Evolutionary conservation across 345 rosid species (phyloP), one percentile per base, ranked within the genome.

Genomic region (Gossypium longicalyx): DNA sequence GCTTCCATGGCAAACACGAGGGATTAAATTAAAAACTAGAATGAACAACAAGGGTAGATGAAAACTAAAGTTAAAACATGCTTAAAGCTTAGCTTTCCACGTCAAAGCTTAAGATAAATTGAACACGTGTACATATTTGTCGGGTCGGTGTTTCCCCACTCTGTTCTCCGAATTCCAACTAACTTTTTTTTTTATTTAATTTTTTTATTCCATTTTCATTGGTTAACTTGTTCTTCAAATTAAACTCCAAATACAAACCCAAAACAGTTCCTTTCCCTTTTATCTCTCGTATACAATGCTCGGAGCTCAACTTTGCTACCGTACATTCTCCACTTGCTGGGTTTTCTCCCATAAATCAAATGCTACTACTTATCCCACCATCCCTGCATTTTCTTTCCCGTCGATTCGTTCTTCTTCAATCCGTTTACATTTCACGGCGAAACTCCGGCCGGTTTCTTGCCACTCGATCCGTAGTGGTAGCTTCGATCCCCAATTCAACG

Each of bases 401-500:
- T 43, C 29, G 0, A 25, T 75, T 9, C 54, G 61, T 54, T 65
- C 76, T 0, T 78, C 62, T 5, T 74, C 84, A n/a, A 47, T 80
- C 74, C 86, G 80, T 19, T 77, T 86, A 23, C 70, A 74, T 74
- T 74, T 74, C 53, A 29, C 61, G 49, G 29, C 71, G 10, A 60
- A 74, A 44, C 77, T 82, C 13, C 73, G 70, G 69, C 86, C 75
- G 52, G 25, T 89, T 29, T 86, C 88, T 48, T 85, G 91, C 77
- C 83, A 74, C 67, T 85, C 86, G 9, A 68, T 81, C 12, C 67
- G 70, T 34, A 34, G 41, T 34, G 87, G 92, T 65, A 82, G 84
- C 82, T 84, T 80, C 71, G 81, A 76, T 38, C 79, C 83, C 70
- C 82, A 87, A 80, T 86, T 87, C 76, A 77, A 80, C 29, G 29